Conservation (phyloP, 805 yeast genomes). For the Metschnikowia matae region DNA sequence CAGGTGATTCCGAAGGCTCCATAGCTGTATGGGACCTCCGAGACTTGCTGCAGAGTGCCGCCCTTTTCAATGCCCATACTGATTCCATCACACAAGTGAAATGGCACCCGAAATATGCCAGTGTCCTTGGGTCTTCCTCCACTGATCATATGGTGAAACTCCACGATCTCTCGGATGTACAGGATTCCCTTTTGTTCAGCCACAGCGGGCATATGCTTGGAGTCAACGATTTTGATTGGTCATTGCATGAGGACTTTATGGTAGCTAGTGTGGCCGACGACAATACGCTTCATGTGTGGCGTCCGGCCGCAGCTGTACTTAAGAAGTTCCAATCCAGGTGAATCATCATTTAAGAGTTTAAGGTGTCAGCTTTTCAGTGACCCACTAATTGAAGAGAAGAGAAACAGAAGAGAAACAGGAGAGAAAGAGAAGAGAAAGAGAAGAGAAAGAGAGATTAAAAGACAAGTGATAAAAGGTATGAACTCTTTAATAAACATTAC, state of each 20-base stretch:
- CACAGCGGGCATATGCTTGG: conserved; percentile 91
- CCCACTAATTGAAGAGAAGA: not conserved
- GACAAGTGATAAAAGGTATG: no score
- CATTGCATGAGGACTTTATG: conserved; percentile 64
- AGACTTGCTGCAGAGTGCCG: conserved; percentile 13
- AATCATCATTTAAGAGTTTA: no score
- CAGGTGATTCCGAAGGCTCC: conserved; percentile 61
- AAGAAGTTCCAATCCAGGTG: not conserved
- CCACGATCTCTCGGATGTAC: conserved; percentile 45
- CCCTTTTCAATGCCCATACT: conserved; percentile 34
- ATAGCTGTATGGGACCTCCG: conserved; percentile 68
- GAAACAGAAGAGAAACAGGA: not conserved
- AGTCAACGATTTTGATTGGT: conserved; percentile 83
- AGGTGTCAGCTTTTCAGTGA: no score
- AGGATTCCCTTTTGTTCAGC: conserved; percentile 44
- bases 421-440: not conserved
- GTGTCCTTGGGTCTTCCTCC: conserved; percentile 62
- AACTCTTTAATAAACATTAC: no score
- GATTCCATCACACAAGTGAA: conserved; percentile 61
- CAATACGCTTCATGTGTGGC: conserved; percentile 85
- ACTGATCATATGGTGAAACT: conserved; percentile 60
- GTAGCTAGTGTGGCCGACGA: conserved; percentile 79
- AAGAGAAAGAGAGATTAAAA: no score
- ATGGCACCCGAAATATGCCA: conserved; percentile 62
- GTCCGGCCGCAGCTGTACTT: conserved; percentile 41